Percentiles rank a stretch among this genome's conserved stretches.
Conservation (phyloP, 257 asterid genomes). For the Penstemon barbatus region DNA sequence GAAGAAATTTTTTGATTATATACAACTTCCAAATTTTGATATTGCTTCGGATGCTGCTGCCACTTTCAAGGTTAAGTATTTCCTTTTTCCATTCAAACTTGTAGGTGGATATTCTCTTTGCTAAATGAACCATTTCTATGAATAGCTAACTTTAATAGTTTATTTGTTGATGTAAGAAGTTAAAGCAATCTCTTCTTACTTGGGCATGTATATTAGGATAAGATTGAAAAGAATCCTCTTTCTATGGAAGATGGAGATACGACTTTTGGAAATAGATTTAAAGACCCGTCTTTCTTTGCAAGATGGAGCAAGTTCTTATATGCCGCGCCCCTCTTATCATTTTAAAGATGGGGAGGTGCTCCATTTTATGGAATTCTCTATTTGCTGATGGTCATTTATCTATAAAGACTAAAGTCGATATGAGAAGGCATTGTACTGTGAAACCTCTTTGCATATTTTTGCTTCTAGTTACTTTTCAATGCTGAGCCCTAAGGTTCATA, state of each 20-base stretch:
- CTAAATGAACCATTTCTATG: not conserved
- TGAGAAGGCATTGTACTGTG: constrained; percentile 9
- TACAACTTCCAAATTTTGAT: constrained; percentile 66
- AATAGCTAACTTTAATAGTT: constrained; percentile 15
- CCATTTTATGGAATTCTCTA: not conserved
- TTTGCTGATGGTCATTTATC: not conserved
- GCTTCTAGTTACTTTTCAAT: constrained; percentile 12
- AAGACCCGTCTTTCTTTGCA: constrained; percentile 10
- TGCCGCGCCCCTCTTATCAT: not conserved
- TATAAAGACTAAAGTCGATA: not conserved
- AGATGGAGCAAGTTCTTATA: not conserved
- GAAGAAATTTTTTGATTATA: constrained; percentile 64
- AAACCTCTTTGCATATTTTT: constrained; percentile 5
- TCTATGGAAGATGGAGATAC: not conserved
- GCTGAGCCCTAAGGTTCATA: constrained; percentile 9
- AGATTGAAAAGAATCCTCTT: not conserved
- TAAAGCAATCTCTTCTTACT: not conserved
- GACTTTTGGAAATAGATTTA: not conserved
- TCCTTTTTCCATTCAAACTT: constrained; percentile 14
- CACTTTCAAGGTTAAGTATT: constrained; percentile 62
- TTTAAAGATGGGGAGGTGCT: not conserved
- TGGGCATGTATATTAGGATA: not conserved
- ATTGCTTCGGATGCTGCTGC: constrained; percentile 79
- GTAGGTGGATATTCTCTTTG: constrained; percentile 15
- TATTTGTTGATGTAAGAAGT: not conserved